Evolutionary conservation across 2,329 filamentous ascomycete genomes (phyloP).

Genomic region (Penicillium sp.): DNA sequence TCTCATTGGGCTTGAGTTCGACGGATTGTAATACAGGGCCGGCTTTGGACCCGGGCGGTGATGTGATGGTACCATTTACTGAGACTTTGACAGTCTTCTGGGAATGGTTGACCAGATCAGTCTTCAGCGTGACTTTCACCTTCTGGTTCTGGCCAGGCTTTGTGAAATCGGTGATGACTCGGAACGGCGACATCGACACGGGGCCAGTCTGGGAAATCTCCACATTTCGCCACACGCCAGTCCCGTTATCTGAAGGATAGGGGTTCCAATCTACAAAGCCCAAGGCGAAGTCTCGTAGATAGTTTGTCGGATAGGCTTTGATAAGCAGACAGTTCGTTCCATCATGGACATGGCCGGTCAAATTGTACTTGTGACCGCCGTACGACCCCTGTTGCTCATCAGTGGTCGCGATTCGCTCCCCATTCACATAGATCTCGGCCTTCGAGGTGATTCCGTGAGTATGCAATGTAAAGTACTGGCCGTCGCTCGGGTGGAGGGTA

Average conservation of each 20-base stretch:
- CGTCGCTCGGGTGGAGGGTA: conserved; percentile 36
- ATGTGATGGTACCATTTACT: conserved; percentile 30
- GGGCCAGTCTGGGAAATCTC: conserved; percentile 59
- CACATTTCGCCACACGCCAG: conserved; percentile 65
- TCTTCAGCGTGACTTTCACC: conserved; percentile 43
- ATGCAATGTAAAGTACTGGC: conserved; percentile 56
- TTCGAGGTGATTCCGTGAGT: conserved; percentile 64
- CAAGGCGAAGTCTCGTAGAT: conserved; percentile 61
- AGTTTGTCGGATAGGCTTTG: conserved; percentile 61
- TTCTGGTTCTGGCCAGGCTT: conserved; percentile 43
- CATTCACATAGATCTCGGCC: conserved; percentile 65
- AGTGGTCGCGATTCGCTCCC: conserved; percentile 55
- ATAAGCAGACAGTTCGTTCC: conserved; percentile 58
- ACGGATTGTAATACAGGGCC: conserved; percentile 38
- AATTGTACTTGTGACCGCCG: conserved; percentile 58
- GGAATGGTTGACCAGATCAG: conserved; percentile 43
- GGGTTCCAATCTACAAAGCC: conserved; percentile 68
- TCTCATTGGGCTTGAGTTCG: conserved; percentile 44
- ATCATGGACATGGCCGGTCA: conserved; percentile 49
- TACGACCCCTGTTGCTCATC: conserved; percentile 60
- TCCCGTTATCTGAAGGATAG: conserved; percentile 64
- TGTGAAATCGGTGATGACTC: conserved; percentile 51
- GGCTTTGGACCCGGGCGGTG: conserved; percentile 16
- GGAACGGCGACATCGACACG: conserved; percentile 50
- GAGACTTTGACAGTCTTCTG: conserved; percentile 22